Base-by-base conservation (phyloP, 106 monocot species). In the Alisma plantagoaquatica region DNA sequence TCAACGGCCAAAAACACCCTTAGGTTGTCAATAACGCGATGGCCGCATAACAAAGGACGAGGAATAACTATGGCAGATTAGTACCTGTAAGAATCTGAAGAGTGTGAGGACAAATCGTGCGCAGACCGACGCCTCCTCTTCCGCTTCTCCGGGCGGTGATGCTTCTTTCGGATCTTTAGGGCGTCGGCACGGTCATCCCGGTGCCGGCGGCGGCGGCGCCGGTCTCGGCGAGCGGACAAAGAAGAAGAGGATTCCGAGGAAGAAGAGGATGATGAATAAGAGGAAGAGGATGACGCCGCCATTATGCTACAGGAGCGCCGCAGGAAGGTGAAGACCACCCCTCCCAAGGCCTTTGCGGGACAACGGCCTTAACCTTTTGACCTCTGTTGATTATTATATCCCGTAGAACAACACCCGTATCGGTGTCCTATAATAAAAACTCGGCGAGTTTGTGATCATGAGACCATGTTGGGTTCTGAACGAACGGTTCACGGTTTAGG, bases 91-190 rank as follows among this genome's bases (percentile, higher is more conserved):
- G 48, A 49, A 49, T 76, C 48, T 15, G 59, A 45, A 19, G 43
- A 27, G 10, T 60, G 68, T 22, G 67, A 72, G 21, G 72, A 59
- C 20, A 32, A 60, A 23, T 44, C 73, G 18, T 29, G 23, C 33
- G 61, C 20, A n/a, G 61, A 65, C 15, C 70, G 47, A 29, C 46
- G 74, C 57, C 41, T 74, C 33, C 61, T 59, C 50, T 50, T 53
- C 24, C 65, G 63, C 69, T 63, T 79, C 18, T 41, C 48, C 15
- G 61, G 58, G 27, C 54, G 62, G 16, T 61, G 56, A 21, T 58
- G 70, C 33, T 58, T 65, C 53, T 70, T 79, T 17, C 70, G 70
- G 25, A 74, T 70, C 70, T 74, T 79, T 2, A 79, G 61, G 10
- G 54, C 17, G 4, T 69, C 74, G 29, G 57, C 74, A 18, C 47